Evolutionary conservation across 2,329 filamentous ascomycete species (phyloP).

Genomic region (Fusarium napiforme): DNA sequence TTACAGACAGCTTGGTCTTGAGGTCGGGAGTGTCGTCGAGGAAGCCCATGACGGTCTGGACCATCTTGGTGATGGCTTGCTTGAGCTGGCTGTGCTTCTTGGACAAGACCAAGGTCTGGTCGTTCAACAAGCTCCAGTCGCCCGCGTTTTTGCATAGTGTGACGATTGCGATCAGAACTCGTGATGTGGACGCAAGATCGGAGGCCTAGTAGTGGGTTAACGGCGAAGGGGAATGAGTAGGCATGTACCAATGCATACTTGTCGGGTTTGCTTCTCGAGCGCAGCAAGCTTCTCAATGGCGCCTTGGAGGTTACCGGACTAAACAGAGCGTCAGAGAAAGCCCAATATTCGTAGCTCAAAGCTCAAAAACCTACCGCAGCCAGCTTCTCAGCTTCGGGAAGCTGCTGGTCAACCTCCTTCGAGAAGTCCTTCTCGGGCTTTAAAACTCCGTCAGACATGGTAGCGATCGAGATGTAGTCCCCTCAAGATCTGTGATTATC

Average conservation of each 20-base stretch:
- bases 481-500: background rate
- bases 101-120: conserved; percentile 93
- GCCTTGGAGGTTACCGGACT: conserved; percentile 75
- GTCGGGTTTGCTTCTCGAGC: conserved; percentile 96
- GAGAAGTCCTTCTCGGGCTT: conserved; percentile 99
- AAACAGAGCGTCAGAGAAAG: conserved; percentile 52
- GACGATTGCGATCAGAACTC: conserved; percentile 86
- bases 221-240: conserved; percentile 22
- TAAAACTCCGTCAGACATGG: conserved; percentile 83
- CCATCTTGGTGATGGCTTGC: conserved; percentile 98
- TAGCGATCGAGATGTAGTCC: conserved; percentile 29
- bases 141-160: conserved; percentile 92
- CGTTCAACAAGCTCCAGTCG: conserved; percentile 95
- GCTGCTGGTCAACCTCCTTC: conserved; percentile 91
- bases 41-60: conserved; percentile 94
- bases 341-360: background rate
- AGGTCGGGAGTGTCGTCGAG: conserved; percentile 85
- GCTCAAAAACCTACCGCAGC: conserved; percentile 75
- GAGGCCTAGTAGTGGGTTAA: conserved; percentile 73
- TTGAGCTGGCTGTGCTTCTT: conserved; percentile 99
- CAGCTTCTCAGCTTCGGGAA: conserved; percentile 90
- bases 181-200: conserved; percentile 93
- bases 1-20: conserved; percentile 91
- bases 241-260: conserved; percentile 67
- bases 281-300: conserved; percentile 93